Percentiles rank a stretch among this genome's conserved stretches.
Evolutionary conservation across 176 grass and related monocot species (phyloP).

Genomic region (Oryza officinalis): DNA sequence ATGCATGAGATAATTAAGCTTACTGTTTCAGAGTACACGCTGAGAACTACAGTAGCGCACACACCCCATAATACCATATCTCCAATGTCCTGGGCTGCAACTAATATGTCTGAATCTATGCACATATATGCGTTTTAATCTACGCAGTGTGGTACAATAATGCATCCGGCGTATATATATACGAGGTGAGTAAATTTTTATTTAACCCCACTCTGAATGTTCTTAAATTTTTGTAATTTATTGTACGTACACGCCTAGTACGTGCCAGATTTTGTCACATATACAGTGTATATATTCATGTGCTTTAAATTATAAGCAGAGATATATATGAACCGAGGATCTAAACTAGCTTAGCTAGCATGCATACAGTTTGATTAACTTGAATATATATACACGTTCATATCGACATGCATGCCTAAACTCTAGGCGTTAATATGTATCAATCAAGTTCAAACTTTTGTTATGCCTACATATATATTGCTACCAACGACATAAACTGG

Average conservation of each 20-base stretch:
- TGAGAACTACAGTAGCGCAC: background rate
- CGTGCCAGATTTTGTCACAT: background rate
- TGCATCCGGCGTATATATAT: background rate
- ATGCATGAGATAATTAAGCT: background rate
- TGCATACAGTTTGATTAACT: too few relatives aligned
- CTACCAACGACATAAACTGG: too few relatives aligned
- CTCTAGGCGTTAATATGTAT: too few relatives aligned
- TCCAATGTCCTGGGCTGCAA: background rate
- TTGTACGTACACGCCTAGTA: background rate
- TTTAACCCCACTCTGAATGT: slow-evolving; percentile 1
- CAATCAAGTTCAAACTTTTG: too few relatives aligned
- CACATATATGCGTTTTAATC: background rate
- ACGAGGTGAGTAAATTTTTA: background rate
- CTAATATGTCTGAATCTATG: slow-evolving; percentile 23
- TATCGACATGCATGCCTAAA: too few relatives aligned
- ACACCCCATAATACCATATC: background rate
- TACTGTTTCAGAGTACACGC: background rate
- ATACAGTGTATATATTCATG: too few relatives aligned
- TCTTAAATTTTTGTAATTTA: background rate
- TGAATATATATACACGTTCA: too few relatives aligned
- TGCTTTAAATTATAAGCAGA: too few relatives aligned
- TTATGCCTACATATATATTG: too few relatives aligned
- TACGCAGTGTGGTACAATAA: background rate
- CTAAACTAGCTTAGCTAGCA: too few relatives aligned
- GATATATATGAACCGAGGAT: too few relatives aligned